These are phyloP conservation scores for Coniella lustricola DNA, from an alignment of 2,329 filamentous ascomycete genomes.

Conservation along the genomic window DNA sequence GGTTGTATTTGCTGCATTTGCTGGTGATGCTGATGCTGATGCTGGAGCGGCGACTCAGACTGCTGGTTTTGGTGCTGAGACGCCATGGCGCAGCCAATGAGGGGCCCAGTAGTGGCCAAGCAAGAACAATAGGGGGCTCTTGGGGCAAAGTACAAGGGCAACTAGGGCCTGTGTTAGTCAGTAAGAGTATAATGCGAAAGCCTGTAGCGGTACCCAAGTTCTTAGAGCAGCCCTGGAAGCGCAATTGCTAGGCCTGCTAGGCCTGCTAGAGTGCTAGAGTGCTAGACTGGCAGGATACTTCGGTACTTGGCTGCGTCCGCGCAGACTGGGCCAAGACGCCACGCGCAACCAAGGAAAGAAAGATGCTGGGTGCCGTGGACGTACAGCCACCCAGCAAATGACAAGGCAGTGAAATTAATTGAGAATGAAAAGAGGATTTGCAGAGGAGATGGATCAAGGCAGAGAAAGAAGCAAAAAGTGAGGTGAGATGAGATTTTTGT, in stretches of 20 bases:
- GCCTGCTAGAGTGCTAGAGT: no score
- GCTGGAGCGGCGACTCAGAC: background rate
- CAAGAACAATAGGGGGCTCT: conserved; percentile 1
- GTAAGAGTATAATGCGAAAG: no score
- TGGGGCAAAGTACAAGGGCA: background rate
- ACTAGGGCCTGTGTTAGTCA: background rate
- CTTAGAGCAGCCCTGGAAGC: no score
- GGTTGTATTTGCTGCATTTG: background rate
- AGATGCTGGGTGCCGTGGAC: background rate
- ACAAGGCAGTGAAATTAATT: no score
- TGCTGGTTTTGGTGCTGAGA: conserved; percentile 11
- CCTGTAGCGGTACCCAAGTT: no score
- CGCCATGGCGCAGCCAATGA: conserved; percentile 17
- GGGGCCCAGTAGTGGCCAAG: conserved; percentile 1
- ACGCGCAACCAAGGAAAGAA: background rate
- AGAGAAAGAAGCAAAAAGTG: no score
- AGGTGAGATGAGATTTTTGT: no score
- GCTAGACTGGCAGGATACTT: no score
- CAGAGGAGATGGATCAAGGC: no score
- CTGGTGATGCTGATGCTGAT: conserved; percentile 2
- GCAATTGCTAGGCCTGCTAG: no score
- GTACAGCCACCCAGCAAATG: background rate
- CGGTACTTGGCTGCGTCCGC: no score
- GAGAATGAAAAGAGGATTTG: no score
- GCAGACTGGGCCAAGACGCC: background rate